phyloP scores from a whole-genome alignment of 2,329 filamentous ascomycete genomes.

The Fusarium piperis region DNA sequence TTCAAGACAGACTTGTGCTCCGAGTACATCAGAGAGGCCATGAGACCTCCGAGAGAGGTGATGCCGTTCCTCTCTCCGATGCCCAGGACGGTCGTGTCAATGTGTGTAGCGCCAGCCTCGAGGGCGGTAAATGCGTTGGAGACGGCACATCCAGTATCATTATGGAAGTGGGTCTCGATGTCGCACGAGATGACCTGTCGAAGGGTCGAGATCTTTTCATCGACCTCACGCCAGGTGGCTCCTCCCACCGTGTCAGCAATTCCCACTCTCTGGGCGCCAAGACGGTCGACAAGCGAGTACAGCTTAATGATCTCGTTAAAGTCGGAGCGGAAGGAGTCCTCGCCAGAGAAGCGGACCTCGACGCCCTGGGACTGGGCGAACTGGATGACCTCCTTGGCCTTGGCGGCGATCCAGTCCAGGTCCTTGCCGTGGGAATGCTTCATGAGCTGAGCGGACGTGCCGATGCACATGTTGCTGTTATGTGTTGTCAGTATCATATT shows the following conservation, averaged over 20 bases:
- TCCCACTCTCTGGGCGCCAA: conserved; percentile 85
- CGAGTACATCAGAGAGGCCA: conserved; percentile 24
- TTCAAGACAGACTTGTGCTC: conserved; percentile 83
- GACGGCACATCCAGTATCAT: conserved; percentile 91
- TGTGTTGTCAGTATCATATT: neutral
- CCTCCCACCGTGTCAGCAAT: conserved; percentile 95
- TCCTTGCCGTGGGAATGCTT: conserved; percentile 92
- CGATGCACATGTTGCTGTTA: conserved; percentile 76
- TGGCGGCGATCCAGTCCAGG: conserved; percentile 85
- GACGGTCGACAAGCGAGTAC: conserved; percentile 84
- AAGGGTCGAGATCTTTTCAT: conserved; percentile 85
- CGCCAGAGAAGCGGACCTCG: conserved; percentile 66
- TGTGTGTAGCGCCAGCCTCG: conserved; percentile 86
- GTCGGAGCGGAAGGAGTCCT: conserved; percentile 88
- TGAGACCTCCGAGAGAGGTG: conserved; percentile 60
- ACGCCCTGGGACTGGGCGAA: conserved; percentile 35
- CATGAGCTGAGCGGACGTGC: conserved; percentile 82
- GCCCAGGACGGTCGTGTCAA: conserved; percentile 81
- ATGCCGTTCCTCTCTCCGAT: conserved; percentile 68
- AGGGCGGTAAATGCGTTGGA: conserved; percentile 90
- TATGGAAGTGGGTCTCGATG: conserved; percentile 71
- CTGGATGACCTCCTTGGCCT: conserved; percentile 47
- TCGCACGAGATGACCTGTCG: conserved; percentile 71
- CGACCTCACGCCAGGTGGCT: conserved; percentile 85
- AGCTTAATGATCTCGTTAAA: conserved; percentile 79